Base-by-base conservation (phyloP, 2,329 filamentous ascomycete genomes). In the Neophaeococcomyces mojaviensis region DNA sequence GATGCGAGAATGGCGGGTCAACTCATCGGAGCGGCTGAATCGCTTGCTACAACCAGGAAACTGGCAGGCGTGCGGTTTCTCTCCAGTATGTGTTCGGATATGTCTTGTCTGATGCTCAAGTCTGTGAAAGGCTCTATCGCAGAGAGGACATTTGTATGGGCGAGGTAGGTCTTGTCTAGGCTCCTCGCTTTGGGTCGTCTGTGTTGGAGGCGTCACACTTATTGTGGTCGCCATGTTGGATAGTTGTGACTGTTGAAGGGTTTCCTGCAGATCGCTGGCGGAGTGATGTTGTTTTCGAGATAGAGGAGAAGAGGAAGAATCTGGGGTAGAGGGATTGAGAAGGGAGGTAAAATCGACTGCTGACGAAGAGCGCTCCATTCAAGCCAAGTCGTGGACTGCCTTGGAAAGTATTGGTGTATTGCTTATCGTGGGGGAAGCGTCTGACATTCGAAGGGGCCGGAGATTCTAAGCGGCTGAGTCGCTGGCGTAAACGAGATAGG, bases 91-190 rank as follows among this genome's bases (percentile, higher is more conserved):
- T 5, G 92, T 97, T 60, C 90, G 82, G 63, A 97, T 97, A 68
- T 98, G 90, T 59, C 82, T 69, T 49, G 79, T 84, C 75, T 96
- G 90, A 67, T 97, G 90, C 73, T 97, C 90, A 34, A 98, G 77
- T 53, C 92, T 88, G 74, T 97, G 92, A 71, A 98, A 98, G 50
- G 92, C 90, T 77, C 96, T 94, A 61, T 96, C 90, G 73, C 92
- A 98, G 53, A 98, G 79, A 50, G 90, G 89, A 68, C 90, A 98
- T 74, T 97, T 97, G 81, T 98, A 98, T 1, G 90, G 90, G 47
- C 92, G 83, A 49, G 92, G 92, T 44, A 97, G 79, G 68, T 97
- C 90, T 73, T 76, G 87, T 68, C 68, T 78, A 58, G 53, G 71
- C 61, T 86, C 79, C 48, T 81, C 76, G 54, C 73, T 74, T 42